Percentiles rank a stretch among this genome's conserved stretches.
These are phyloP conservation scores for Vaccinium vitisidaea DNA, from an alignment of 148 eudicot species.

Conservation along the genomic window DNA sequence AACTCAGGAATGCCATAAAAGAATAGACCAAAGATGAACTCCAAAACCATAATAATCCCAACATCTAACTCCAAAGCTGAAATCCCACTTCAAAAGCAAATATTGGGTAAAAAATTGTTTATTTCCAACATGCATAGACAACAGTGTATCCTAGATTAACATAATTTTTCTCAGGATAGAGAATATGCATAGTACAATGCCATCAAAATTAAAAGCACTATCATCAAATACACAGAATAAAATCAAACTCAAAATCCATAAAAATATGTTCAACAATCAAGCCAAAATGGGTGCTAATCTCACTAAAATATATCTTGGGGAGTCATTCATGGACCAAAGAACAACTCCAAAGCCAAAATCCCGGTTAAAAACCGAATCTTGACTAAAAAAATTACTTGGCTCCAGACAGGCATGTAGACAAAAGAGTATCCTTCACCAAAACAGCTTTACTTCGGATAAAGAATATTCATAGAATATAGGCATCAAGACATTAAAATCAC, in stretches of 20 bases:
- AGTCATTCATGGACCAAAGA: constrained; percentile 33
- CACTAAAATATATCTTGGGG: constrained; percentile 43
- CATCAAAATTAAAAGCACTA: not conserved
- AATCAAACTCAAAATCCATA: not conserved
- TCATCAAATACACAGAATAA: not conserved
- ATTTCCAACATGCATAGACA: not conserved
- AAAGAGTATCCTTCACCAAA: not conserved
- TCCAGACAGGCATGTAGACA: not conserved
- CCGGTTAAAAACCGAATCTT: not conserved
- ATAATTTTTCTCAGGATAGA: not conserved
- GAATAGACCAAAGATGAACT: not conserved
- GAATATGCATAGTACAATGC: not conserved
- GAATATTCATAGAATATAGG: not conserved
- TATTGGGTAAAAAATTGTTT: not conserved
- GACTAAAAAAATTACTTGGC: not conserved
- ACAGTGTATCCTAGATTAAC: not conserved
- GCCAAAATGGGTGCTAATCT: not conserved
- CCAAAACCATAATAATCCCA: not conserved
- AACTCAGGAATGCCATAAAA: not conserved
- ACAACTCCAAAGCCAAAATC: not conserved
- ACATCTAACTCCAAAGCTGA: not conserved
- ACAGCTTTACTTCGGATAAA: not conserved
- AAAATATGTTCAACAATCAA: not conserved
- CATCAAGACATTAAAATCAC: not conserved
- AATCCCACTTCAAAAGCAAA: not conserved